phyloP scores from a whole-genome alignment of 176 grass and related monocot genomes.

The Alloteropsis semialata region DNA sequence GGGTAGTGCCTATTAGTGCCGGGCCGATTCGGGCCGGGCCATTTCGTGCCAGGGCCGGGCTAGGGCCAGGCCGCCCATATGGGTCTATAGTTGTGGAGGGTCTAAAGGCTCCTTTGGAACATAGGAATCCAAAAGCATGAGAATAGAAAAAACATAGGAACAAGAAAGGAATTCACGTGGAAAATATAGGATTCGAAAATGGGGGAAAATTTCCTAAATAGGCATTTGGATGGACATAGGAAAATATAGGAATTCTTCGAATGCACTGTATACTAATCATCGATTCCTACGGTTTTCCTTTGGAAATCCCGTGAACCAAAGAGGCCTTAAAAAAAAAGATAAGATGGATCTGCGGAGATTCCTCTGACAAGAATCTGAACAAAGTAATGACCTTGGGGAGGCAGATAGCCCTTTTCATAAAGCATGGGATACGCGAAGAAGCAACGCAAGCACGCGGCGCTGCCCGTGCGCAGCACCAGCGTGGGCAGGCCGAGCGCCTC shows the following conservation, averaged over 20 bases:
- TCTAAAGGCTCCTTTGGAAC: neutral
- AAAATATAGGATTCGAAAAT: neutral
- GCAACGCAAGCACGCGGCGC: conserved; percentile 10
- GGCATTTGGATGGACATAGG: neutral
- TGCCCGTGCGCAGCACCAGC: conserved; percentile 26
- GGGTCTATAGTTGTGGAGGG: no score
- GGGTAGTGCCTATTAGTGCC: no score
- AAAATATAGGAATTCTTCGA: neutral
- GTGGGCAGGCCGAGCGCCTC: neutral
- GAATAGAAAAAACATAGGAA: neutral
- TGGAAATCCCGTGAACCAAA: no score
- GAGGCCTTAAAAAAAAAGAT: no score
- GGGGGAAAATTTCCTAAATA: neutral
- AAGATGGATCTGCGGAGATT: no score
- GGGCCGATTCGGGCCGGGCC: no score
- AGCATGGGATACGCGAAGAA: conserved; percentile 17
- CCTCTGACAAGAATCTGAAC: no score
- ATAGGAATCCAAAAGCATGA: neutral
- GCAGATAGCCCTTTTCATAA: conserved; percentile 3
- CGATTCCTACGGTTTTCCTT: no score
- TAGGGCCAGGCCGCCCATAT: no score
- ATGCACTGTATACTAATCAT: no score
- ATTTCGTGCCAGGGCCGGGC: no score
- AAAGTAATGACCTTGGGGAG: neutral
- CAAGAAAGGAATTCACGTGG: neutral